A percentile compares a stretch with the other conserved stretches of the same genome.
Evolutionary conservation across 192 early-diverging fungal genomes (phyloP).

Genomic region (Paraglomus brasilianum): DNA sequence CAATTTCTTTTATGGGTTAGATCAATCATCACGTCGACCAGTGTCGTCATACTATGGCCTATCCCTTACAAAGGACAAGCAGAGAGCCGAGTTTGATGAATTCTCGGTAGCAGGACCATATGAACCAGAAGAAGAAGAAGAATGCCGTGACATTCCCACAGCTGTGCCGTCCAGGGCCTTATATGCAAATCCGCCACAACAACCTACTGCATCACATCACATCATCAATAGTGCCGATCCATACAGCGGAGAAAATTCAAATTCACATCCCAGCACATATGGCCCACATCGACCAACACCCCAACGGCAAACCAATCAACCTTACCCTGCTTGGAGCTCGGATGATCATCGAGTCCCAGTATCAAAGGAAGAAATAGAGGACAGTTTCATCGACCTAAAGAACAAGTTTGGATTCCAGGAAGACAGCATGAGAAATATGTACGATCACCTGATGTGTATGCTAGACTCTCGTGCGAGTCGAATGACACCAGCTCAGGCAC

Average conservation of each 20-base stretch:
- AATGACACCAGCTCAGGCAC: conserved; percentile 66
- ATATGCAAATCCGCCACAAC: too few relatives aligned
- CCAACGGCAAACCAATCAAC: conserved; percentile 30
- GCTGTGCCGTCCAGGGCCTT: too few relatives aligned
- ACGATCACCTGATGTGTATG: conserved; percentile 74
- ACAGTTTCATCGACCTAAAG: conserved; percentile 64
- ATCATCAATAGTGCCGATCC: background rate
- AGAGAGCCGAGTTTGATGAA: too few relatives aligned
- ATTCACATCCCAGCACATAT: background rate
- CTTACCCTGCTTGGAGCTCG: conserved; percentile 51
- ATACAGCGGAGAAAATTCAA: conserved; percentile 32
- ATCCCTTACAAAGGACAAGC: too few relatives aligned
- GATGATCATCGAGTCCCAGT: conserved; percentile 64
- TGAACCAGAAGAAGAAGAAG: too few relatives aligned
- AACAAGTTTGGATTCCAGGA: conserved; percentile 77
- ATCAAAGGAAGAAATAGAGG: conserved; percentile 64
- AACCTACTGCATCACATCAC: too few relatives aligned
- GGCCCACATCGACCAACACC: background rate
- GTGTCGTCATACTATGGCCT: too few relatives aligned
- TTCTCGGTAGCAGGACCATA: too few relatives aligned
- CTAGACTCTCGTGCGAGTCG: conserved; percentile 77
- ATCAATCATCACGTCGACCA: too few relatives aligned
- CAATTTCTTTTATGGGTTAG: too few relatives aligned
- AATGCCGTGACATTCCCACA: too few relatives aligned
- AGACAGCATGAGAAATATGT: conserved; percentile 75